These are phyloP conservation scores for Fomitopsis betulina DNA, from an alignment of 1,284 basidiomycete genomes.

Conservation along the genomic window DNA sequence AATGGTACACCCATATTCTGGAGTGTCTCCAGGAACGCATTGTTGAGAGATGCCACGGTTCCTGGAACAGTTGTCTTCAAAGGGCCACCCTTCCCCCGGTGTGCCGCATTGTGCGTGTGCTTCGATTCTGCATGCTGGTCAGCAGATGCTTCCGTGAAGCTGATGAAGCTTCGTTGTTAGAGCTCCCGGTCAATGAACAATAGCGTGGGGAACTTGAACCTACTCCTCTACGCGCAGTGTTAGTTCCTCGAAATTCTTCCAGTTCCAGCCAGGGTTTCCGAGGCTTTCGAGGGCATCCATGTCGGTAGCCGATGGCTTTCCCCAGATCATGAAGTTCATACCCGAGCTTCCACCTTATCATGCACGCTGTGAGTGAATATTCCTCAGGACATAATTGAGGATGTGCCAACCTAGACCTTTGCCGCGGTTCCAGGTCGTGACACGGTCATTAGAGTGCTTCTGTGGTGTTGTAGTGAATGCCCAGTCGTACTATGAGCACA, in stretches of 20 bases:
- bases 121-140: not conserved
- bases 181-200: slow-evolving; percentile 16
- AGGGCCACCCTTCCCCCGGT: no score
- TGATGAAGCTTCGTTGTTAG: slow-evolving; percentile 10
- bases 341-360: slow-evolving; percentile 17
- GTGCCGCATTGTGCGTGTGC: no score
- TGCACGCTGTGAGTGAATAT: not conserved
- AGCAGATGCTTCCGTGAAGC: slow-evolving; percentile 7
- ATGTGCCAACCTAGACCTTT: not conserved
- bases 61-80: no score
- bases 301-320: slow-evolving; percentile 15
- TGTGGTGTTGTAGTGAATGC: slow-evolving; percentile 8
- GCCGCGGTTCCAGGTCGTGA: not conserved
- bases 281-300: slow-evolving; percentile 20
- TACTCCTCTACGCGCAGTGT: slow-evolving; percentile 14
- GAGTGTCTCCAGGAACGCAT: no score
- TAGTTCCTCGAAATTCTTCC: slow-evolving; percentile 14
- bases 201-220: slow-evolving; percentile 27
- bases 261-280: slow-evolving; percentile 23
- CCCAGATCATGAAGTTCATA: slow-evolving; percentile 20
- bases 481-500: slow-evolving; percentile 25
- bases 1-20: no score
- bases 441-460: slow-evolving; percentile 7
- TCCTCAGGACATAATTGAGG: slow-evolving; percentile 8
- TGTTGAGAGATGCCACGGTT: no score